Evolutionary conservation across 352 stramenopile species (phyloP).

Genomic region (Saprolegnia diclina): DNA sequence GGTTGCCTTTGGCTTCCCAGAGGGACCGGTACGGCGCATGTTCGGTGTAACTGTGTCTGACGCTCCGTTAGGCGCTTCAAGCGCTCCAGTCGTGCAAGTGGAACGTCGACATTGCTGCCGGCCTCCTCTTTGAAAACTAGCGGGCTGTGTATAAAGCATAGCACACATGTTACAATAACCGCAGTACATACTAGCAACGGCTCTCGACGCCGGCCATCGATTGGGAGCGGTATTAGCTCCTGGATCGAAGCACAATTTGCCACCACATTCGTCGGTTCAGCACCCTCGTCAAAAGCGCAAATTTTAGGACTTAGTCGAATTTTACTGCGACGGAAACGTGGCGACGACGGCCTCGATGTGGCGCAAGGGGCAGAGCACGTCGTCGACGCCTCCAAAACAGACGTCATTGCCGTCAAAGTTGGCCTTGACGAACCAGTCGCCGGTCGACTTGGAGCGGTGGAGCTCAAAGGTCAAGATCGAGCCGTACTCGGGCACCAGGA

Average conservation of each 20-base stretch:
- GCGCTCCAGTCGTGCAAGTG: slow-evolving; percentile 65
- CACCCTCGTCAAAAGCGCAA: neutral
- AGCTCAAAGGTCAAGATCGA: slow-evolving; percentile 75
- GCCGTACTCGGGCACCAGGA: slow-evolving; percentile 51
- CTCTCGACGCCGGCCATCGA: too few relatives aligned
- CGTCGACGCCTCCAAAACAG: slow-evolving; percentile 40
- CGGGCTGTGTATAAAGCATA: neutral
- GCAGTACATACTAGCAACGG: too few relatives aligned
- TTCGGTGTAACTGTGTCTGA: slow-evolving; percentile 5
- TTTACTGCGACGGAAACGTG: slow-evolving; percentile 36
- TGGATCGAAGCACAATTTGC: too few relatives aligned
- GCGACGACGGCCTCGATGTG: slow-evolving; percentile 45
- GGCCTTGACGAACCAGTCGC: slow-evolving; percentile 45
- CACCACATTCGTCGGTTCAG: too few relatives aligned
- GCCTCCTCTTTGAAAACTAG: slow-evolving; percentile 64
- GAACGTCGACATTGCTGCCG: slow-evolving; percentile 76
- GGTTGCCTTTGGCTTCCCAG: slow-evolving; percentile 58
- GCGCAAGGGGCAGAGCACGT: slow-evolving; percentile 44
- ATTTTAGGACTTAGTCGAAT: neutral
- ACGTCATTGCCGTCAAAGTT: slow-evolving; percentile 52
- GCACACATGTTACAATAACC: too few relatives aligned
- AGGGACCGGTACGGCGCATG: slow-evolving; percentile 39
- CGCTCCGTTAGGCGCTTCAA: slow-evolving; percentile 41
- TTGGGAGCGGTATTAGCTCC: too few relatives aligned
- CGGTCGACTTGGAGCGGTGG: slow-evolving; percentile 36